These are phyloP conservation scores for Panicum virgatum DNA, from an alignment of 202 grass and related monocot genomes.

Conservation along the genomic window DNA sequence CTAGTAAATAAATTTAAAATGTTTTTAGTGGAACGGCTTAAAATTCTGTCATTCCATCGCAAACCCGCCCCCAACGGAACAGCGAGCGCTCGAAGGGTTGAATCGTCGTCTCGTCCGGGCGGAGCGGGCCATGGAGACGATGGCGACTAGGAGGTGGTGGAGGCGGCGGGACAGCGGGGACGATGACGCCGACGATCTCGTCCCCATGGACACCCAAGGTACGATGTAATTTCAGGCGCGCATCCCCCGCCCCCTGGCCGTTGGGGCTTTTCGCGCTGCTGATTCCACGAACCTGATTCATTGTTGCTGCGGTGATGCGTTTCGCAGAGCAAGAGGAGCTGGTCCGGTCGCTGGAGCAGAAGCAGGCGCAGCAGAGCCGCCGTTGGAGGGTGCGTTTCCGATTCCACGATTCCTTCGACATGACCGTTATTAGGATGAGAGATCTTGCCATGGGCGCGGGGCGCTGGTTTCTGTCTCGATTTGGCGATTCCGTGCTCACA, in stretches of 20 bases:
- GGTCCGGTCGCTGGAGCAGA: slow-evolving; percentile 73
- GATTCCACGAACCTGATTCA: not conserved
- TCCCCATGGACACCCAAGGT: slow-evolving; percentile 87
- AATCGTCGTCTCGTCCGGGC: not conserved
- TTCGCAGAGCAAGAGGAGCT: slow-evolving; percentile 90
- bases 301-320: not conserved
- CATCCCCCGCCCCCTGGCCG: not conserved
- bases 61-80: not conserved
- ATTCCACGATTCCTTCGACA: slow-evolving; percentile 22
- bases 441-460: not conserved
- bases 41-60: not conserved
- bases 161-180: slow-evolving; percentile 44
- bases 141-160: slow-evolving; percentile 71
- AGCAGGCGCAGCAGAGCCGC: slow-evolving; percentile 62
- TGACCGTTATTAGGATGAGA: slow-evolving; percentile 4
- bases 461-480: not conserved
- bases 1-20: too few relatives aligned
- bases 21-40: not conserved
- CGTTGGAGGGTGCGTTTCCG: slow-evolving; percentile 64
- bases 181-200: slow-evolving; percentile 49
- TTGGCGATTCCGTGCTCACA: slow-evolving; percentile 12
- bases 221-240: not conserved
- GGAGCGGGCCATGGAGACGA: slow-evolving; percentile 29
- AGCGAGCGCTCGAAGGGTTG: not conserved
- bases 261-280: not conserved